Evolutionary conservation across 1,284 basidiomycete genomes (phyloP).

Genomic region (Cryptococcus sp.): DNA sequence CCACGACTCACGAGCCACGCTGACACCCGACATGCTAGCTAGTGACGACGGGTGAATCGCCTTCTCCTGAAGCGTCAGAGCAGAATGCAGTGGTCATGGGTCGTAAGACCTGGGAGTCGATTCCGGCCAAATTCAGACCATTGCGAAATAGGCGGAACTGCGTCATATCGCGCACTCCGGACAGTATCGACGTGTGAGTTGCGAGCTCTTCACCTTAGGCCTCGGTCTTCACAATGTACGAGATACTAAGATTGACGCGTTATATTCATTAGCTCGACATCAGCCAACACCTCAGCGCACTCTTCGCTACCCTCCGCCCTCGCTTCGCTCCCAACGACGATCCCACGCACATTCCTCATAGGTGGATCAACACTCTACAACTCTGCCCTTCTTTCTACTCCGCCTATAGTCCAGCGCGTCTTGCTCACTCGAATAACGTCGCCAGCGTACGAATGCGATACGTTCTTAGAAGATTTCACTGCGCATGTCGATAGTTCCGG

Average conservation of each 20-base stretch:
- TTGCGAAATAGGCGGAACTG: conserved; percentile 76
- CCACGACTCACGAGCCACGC: background rate
- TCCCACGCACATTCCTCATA: conserved; percentile 69
- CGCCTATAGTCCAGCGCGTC: conserved; percentile 68
- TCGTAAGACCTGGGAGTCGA: conserved; percentile 96
- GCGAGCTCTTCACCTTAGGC: too few relatives aligned
- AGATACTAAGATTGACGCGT: too few relatives aligned
- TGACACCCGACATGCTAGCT: background rate
- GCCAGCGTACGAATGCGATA: conserved; percentile 78
- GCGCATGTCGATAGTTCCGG: conserved; percentile 13
- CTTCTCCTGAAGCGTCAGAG: conserved; percentile 2
- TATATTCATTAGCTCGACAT: conserved; percentile 6
- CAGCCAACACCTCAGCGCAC: conserved; percentile 30
- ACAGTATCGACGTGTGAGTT: conserved; percentile 65
- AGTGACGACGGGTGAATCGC: conserved; percentile 47
- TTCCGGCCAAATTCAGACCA: conserved; percentile 85
- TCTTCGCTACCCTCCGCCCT: conserved; percentile 44
- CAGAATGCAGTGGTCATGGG: conserved; percentile 92
- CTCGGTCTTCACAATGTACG: too few relatives aligned
- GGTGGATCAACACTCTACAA: conserved; percentile 86
- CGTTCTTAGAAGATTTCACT: conserved; percentile 77
- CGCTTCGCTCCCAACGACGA: conserved; percentile 8
- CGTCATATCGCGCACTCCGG: conserved; percentile 66
- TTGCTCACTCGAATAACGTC: conserved; percentile 78
- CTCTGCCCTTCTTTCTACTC: conserved; percentile 60